These are phyloP conservation scores for Aureobasidium leucospermi DNA, from an alignment of 2,329 filamentous ascomycete genomes.

Conservation along the genomic window DNA sequence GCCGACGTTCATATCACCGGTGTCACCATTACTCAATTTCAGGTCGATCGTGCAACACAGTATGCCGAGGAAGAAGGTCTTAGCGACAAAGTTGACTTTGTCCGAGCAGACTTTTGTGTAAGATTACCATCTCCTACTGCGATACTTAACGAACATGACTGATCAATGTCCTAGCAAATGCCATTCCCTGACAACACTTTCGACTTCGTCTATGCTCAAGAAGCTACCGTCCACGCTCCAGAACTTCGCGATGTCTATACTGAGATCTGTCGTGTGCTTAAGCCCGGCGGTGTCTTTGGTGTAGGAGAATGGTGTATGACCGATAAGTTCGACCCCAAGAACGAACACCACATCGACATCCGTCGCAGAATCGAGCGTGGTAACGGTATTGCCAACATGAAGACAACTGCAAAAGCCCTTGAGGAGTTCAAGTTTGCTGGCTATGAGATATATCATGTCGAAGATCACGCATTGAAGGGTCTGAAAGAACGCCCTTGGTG, in stretches of 20 bases:
- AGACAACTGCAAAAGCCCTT: conserved; percentile 72
- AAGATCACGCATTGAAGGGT: conserved; percentile 73
- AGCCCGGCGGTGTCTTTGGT: conserved; percentile 92
- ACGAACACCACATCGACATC: conserved; percentile 78
- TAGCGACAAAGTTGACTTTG: conserved; percentile 69
- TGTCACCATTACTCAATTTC: conserved; percentile 98
- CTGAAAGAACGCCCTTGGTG: conserved; percentile 88
- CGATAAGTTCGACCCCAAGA: conserved; percentile 82
- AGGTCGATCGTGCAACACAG: conserved; percentile 80
- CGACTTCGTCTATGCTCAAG: conserved; percentile 93
- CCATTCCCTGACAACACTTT: conserved; percentile 85
- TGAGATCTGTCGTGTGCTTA: conserved; percentile 89
- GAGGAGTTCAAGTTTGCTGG: conserved; percentile 78
- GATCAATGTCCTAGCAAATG: conserved; percentile 61
- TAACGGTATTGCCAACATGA: conserved; percentile 97
- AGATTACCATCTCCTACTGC: neutral
- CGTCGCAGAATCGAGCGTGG: conserved; percentile 95
- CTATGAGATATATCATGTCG: conserved; percentile 73
- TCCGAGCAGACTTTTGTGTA: conserved; percentile 39
- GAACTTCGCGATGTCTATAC: conserved; percentile 84
- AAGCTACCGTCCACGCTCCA: conserved; percentile 92
- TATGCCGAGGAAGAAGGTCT: conserved; percentile 80
- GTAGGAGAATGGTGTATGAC: conserved; percentile 99
- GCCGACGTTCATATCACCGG: conserved; percentile 80
- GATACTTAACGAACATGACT: neutral